phyloP scores from a whole-genome alignment of 1,284 basidiomycete genomes.

The Anthracocystis panici-leucophaei region DNA sequence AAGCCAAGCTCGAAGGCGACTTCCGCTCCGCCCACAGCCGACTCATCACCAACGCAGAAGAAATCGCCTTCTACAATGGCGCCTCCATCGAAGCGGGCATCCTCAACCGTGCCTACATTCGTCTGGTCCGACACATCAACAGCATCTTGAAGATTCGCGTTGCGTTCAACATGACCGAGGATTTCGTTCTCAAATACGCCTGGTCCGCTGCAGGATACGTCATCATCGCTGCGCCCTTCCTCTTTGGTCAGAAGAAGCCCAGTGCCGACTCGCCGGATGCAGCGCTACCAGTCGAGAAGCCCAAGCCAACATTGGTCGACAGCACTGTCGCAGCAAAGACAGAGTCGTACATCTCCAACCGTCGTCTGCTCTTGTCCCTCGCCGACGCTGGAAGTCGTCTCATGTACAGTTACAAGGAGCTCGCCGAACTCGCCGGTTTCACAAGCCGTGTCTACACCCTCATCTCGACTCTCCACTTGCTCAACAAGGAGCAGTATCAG shows the following conservation, averaged over 20 bases:
- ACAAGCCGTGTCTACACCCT: constrained; percentile 90
- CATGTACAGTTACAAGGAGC: constrained; percentile 86
- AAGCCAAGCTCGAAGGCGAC: constrained; percentile 85
- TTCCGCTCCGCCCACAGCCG: constrained; percentile 89
- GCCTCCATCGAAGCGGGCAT: constrained; percentile 86
- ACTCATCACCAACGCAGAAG: constrained; percentile 90
- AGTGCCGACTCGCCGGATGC: constrained; percentile 24
- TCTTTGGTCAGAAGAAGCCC: constrained; percentile 56
- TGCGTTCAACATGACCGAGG: constrained; percentile 68
- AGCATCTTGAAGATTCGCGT: constrained; percentile 84
- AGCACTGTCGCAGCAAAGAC: constrained; percentile 74
- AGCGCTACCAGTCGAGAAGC: constrained; percentile 71
- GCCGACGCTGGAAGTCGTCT: constrained; percentile 93
- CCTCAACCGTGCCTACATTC: constrained; percentile 81
- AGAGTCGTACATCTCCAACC: constrained; percentile 87
- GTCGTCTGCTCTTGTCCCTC: constrained; percentile 85
- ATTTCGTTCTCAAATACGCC: constrained; percentile 69
- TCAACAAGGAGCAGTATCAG: constrained; percentile 67
- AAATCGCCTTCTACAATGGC: constrained; percentile 96
- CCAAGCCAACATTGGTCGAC: constrained; percentile 18
- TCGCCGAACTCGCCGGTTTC: constrained; percentile 91
- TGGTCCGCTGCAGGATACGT: constrained; percentile 69
- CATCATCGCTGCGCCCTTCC: constrained; percentile 67
- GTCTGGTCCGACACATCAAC: constrained; percentile 88
- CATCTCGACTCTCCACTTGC: constrained; percentile 81